Percentiles rank a stretch among this genome's conserved stretches.
phyloP scores from a whole-genome alignment of 2,329 filamentous ascomycete species.

The Alternaria brassicicola region DNA sequence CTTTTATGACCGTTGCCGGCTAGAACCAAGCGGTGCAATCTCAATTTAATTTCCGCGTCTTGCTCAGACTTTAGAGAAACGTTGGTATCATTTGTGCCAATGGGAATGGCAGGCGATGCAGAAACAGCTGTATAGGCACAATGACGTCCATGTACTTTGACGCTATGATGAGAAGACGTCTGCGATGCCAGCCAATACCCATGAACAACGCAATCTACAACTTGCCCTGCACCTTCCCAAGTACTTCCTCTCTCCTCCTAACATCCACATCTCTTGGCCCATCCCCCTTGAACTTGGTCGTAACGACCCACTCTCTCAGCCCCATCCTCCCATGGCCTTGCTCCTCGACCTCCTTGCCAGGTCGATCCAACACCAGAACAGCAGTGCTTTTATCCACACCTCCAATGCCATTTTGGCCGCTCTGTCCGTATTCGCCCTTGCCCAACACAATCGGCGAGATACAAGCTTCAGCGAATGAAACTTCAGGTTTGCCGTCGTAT shows the following conservation, averaged over 20 bases:
- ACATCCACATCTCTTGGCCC: slow-evolving; percentile 64
- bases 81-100: too few species aligned
- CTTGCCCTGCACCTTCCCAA: slow-evolving; percentile 44
- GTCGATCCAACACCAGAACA: slow-evolving; percentile 60
- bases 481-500: slow-evolving; percentile 38
- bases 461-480: slow-evolving; percentile 53
- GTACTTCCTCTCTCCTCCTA: slow-evolving; percentile 50
- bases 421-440: slow-evolving; percentile 45
- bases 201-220: slow-evolving; percentile 14
- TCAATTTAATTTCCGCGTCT: too few species aligned
- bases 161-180: too few species aligned
- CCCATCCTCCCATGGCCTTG: slow-evolving; percentile 57
- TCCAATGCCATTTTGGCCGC: slow-evolving; percentile 37
- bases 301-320: slow-evolving; percentile 61
- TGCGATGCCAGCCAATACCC: not conserved
- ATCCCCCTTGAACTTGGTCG: slow-evolving; percentile 63
- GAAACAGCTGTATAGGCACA: too few species aligned
- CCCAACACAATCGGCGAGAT: slow-evolving; percentile 50
- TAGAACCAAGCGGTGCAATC: too few species aligned
- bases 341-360: slow-evolving; percentile 62
- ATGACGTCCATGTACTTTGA: too few species aligned
- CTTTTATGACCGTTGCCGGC: too few species aligned
- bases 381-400: slow-evolving; percentile 55
- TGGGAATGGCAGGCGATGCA: too few species aligned
- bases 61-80: too few species aligned